These are phyloP conservation scores for Hyaloperonospora arabidopsidis DNA, from an alignment of 352 stramenopile species.

Conservation along the genomic window DNA sequence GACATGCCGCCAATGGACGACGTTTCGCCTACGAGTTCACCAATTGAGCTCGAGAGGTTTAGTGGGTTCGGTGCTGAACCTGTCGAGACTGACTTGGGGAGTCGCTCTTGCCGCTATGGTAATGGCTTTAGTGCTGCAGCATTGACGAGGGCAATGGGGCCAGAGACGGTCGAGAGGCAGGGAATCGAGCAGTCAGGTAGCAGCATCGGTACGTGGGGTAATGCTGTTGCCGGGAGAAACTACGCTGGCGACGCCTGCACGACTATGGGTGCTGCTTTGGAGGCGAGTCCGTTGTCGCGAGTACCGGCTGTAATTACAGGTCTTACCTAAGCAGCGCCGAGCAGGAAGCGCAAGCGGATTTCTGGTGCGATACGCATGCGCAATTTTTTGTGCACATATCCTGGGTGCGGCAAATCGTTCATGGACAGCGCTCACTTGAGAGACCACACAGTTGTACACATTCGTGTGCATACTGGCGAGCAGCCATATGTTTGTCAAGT, in stretches of 20 bases:
- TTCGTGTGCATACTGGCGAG: constrained; percentile 65
- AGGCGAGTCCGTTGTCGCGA: constrained; percentile 8
- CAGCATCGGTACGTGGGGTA: constrained; percentile 7
- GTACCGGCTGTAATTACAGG: constrained; percentile 5
- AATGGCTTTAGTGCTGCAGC: constrained; percentile 9
- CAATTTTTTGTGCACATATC: constrained; percentile 65
- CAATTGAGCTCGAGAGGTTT: constrained; percentile 2
- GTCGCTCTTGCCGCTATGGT: constrained; percentile 14
- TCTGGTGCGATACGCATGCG: constrained; percentile 41
- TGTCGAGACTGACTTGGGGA: constrained; percentile 2
- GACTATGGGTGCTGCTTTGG: constrained; percentile 11
- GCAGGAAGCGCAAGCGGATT: constrained; percentile 38
- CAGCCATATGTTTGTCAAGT: constrained; percentile 57
- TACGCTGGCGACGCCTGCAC: constrained; percentile 6
- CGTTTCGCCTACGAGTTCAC: constrained; percentile 11
- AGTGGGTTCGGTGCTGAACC: neutral
- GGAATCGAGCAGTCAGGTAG: constrained; percentile 6
- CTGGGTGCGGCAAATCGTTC: constrained; percentile 61
- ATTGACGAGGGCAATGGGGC: constrained; percentile 6
- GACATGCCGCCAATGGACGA: constrained; percentile 12
- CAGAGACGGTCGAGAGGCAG: constrained; percentile 6
- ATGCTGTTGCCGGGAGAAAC: constrained; percentile 5
- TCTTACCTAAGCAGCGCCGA: neutral
- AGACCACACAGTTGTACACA: constrained; percentile 66
- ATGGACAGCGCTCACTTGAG: constrained; percentile 58